phyloP scores from a whole-genome alignment of 2,329 filamentous ascomycete species.

The Ophiostoma quercus region DNA sequence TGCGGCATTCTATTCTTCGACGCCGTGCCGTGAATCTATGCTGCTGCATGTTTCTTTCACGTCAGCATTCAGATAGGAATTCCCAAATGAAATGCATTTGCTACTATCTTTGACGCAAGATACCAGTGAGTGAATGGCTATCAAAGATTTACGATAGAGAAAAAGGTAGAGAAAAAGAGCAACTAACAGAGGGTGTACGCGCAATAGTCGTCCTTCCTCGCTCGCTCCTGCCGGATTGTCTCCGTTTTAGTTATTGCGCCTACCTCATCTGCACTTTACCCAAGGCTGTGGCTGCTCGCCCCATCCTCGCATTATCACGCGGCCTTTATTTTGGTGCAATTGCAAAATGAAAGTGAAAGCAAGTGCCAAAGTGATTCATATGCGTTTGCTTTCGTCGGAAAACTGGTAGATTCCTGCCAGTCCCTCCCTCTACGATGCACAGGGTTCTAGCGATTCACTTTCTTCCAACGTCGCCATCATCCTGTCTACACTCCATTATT shows the following conservation, averaged over 20 bases:
- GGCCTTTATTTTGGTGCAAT: not conserved
- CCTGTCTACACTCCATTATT: conserved; percentile 2
- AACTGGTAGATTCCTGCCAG: not conserved
- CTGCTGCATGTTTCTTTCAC: not conserved
- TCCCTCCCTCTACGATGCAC: too few relatives aligned
- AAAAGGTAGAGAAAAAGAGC: not conserved
- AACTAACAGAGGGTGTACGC: not conserved
- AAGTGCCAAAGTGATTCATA: not conserved
- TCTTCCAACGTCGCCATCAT: not conserved
- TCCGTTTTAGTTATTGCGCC: not conserved
- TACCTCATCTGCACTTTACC: not conserved
- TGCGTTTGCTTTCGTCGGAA: not conserved
- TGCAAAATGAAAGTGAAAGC: not conserved
- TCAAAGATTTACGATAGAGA: not conserved
- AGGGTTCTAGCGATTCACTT: not conserved
- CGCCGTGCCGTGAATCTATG: not conserved
- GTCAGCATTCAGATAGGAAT: not conserved
- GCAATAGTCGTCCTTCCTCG: not conserved
- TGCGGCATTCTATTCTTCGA: not conserved
- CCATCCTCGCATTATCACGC: not conserved
- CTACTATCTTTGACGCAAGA: not conserved
- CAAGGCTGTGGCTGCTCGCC: not conserved
- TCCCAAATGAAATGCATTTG: not conserved
- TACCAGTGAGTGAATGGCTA: not conserved
- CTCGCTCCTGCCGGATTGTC: not conserved